Evolutionary conservation across 352 stramenopile genomes (phyloP).

Genomic region (Phytophthora aleatoria): DNA sequence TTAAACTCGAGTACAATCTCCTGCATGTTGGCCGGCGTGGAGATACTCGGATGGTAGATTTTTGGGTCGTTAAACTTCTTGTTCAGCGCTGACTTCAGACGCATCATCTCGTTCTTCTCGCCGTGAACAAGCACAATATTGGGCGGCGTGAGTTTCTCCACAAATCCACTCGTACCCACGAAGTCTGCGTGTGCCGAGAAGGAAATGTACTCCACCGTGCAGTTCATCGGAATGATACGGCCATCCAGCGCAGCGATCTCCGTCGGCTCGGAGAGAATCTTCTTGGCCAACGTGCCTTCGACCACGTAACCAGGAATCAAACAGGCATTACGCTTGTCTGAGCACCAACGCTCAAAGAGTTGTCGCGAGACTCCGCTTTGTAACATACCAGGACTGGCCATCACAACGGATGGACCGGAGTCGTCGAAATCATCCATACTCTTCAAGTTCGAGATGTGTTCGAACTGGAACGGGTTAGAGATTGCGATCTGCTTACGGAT

Average conservation of each 20-base stretch:
- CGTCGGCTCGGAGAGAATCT: slow-evolving; percentile 95
- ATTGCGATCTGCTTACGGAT: slow-evolving; percentile 98
- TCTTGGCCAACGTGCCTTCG: slow-evolving; percentile 97
- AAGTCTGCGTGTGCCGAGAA: slow-evolving; percentile 99
- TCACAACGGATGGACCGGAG: slow-evolving; percentile 97
- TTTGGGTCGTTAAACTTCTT: slow-evolving; percentile 92
- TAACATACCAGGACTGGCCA: slow-evolving; percentile 99
- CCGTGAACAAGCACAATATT: slow-evolving; percentile 97
- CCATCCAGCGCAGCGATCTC: slow-evolving; percentile 96
- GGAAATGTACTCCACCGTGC: slow-evolving; percentile 96
- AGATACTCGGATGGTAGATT: slow-evolving; percentile 81
- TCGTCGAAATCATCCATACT: slow-evolving; percentile 97
- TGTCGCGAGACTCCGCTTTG: slow-evolving; percentile 97
- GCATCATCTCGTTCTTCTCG: slow-evolving; percentile 98
- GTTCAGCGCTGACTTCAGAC: slow-evolving; percentile 92
- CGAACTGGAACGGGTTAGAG: slow-evolving; percentile 97
- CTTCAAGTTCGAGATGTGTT: slow-evolving; percentile 97
- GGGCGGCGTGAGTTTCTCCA: slow-evolving; percentile 92
- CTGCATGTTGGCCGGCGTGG: slow-evolving; percentile 87
- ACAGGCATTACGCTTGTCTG: slow-evolving; percentile 98
- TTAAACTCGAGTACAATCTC: slow-evolving; percentile 90
- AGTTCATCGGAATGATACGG: slow-evolving; percentile 94
- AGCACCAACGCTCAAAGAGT: slow-evolving; percentile 98
- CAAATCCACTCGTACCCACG: slow-evolving; percentile 96
- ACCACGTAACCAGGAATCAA: slow-evolving; percentile 99